Base-by-base conservation (phyloP, 768 basidiomycete species). In the Leccinum pellstonianum region DNA sequence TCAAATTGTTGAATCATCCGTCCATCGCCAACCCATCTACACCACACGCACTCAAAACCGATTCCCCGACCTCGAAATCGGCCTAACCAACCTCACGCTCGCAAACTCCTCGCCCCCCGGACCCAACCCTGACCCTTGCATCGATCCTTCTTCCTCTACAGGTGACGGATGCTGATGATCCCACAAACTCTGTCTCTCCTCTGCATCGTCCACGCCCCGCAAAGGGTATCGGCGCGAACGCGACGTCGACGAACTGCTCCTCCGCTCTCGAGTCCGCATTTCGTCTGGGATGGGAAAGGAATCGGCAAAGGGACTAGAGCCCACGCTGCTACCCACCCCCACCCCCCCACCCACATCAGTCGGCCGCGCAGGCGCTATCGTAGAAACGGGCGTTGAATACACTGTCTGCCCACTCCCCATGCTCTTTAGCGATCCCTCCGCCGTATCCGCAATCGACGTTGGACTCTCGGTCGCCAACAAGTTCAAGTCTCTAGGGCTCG, bases 101-200 rank as follows among this genome's bases (percentile, higher is more conserved):
- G 43, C 9, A 19, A 46, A 46, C 11, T 46, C 43, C 19, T 46
- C 43, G 43, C 43, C 11, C 19, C 43, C 19, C 19, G n/a, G 19
- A 2, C 8, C 43, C 43, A 19, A 19, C 2, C 11, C 43, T 1
- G 19, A 19, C 2, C 43, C 43, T 19, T 43, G 41, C n/a, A 10
- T 0, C 19, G 43, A 46, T 10, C 43, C 43, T 6, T 63, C 70
- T 11, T 75, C 73, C 3, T 69, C 70, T 4, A 59, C 58, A 2
- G 64, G 66, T 1, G 68, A 68, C 25, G 67, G 73, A 52, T 74
- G 71, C 33, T 72, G 73, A 52, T 74, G 71, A 29, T 72, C 70
- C 82, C 81, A 85, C 56, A 89, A 64, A 52, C 84, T 80, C 54
- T 81, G 69, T 56, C 83, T 84, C 73, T 89, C 87, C 57, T 88